Percentiles rank a stretch among this genome's conserved stretches.
Conservation (phyloP, 2,329 filamentous ascomycete genomes). For the Talaromyces sp. region DNA sequence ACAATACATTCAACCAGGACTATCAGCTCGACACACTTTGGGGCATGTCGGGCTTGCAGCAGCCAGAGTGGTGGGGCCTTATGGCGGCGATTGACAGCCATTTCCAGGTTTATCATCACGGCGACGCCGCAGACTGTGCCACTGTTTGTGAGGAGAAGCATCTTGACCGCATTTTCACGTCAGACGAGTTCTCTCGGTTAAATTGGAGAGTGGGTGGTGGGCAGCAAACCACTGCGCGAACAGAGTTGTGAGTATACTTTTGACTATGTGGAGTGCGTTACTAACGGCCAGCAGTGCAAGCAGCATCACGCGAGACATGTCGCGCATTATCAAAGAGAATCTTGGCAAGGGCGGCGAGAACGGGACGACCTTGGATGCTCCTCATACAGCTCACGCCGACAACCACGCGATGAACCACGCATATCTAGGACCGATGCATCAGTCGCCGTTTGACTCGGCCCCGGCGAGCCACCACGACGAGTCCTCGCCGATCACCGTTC, state of each 20-base stretch:
- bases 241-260: slow-evolving; percentile 34
- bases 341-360: slow-evolving; percentile 18
- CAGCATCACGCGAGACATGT: slow-evolving; percentile 37
- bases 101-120: slow-evolving; percentile 36
- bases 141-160: slow-evolving; percentile 29
- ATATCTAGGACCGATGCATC: slow-evolving; percentile 5
- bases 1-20: slow-evolving; percentile 35
- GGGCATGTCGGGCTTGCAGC: slow-evolving; percentile 36
- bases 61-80: slow-evolving; percentile 37
- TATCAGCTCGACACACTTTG: slow-evolving; percentile 38
- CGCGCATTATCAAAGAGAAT: slow-evolving; percentile 36
- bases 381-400: not conserved
- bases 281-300: slow-evolving; percentile 32
- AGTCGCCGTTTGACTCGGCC: slow-evolving; percentile 4
- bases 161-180: slow-evolving; percentile 31
- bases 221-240: slow-evolving; percentile 24
- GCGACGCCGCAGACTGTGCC: slow-evolving; percentile 25
- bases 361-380: slow-evolving; percentile 9
- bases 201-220: slow-evolving; percentile 34
- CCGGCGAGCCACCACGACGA: slow-evolving; percentile 8
- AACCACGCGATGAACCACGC: slow-evolving; percentile 2
- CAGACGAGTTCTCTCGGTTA: slow-evolving; percentile 25
- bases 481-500: slow-evolving; percentile 24
- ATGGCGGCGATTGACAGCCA: slow-evolving; percentile 42
- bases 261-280: not conserved